Evolutionary conservation across 129 eudicot species (phyloP).

Genomic region (Apium graveolens): DNA sequence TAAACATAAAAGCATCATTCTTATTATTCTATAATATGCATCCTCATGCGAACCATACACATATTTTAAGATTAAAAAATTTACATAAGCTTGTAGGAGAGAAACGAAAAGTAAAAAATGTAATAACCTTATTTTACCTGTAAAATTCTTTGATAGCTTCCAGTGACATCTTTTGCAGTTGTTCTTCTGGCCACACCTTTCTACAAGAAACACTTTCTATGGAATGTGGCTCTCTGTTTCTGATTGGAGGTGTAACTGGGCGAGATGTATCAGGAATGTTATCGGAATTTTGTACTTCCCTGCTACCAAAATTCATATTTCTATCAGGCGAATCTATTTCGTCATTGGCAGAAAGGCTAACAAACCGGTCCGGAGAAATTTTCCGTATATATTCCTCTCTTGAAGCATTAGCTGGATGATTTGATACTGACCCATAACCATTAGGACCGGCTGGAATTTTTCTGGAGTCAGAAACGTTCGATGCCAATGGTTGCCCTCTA

Average conservation of each 20-base stretch:
- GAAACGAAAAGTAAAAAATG: not conserved
- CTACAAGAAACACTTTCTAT: constrained; percentile 37
- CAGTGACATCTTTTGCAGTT: constrained; percentile 52
- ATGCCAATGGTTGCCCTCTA: constrained; percentile 59
- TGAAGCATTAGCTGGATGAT: constrained; percentile 38
- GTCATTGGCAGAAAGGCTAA: constrained; percentile 34
- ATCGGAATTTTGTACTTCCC: constrained; percentile 33
- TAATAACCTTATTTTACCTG: constrained; percentile 37
- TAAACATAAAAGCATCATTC: not conserved
- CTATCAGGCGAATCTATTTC: constrained; percentile 31
- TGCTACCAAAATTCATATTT: constrained; percentile 25
- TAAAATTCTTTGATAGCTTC: constrained; percentile 76
- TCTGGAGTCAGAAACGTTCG: constrained; percentile 32
- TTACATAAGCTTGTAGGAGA: not conserved
- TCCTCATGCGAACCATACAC: not conserved
- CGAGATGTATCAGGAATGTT: constrained; percentile 33
- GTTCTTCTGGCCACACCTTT: constrained; percentile 60
- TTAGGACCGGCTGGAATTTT: constrained; percentile 43
- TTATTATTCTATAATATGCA: not conserved
- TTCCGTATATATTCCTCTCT: constrained; percentile 58
- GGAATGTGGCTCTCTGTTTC: constrained; percentile 20
- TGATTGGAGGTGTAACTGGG: constrained; percentile 39
- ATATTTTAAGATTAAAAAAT: not conserved
- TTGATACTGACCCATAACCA: constrained; percentile 42
- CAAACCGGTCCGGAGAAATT: constrained; percentile 32